Evolutionary conservation across 2,329 filamentous ascomycete species (phyloP).

Genomic region (Juglanconis oblonga): DNA sequence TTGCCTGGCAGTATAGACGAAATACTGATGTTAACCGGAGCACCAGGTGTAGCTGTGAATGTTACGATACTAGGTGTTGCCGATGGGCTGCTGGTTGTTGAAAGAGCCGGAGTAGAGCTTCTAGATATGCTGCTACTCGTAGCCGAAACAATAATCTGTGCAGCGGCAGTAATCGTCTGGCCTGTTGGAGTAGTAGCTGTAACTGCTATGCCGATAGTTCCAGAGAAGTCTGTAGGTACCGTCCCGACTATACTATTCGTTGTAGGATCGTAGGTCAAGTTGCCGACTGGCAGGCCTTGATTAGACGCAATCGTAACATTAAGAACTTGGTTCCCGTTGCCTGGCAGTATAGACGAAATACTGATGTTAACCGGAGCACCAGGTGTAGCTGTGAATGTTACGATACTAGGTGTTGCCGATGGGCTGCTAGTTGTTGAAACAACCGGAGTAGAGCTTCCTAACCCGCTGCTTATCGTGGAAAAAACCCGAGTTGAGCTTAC

Average conservation of each 20-base stretch:
- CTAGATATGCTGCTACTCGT: no score
- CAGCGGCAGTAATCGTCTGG: neutral
- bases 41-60: neutral
- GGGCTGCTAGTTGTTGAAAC: neutral
- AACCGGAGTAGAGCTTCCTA: no score
- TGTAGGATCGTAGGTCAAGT: neutral
- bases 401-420: neutral
- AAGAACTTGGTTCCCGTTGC: neutral
- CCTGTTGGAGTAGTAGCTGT: neutral
- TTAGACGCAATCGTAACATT: neutral
- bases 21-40: neutral
- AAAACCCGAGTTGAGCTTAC: no score
- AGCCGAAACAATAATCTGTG: neutral
- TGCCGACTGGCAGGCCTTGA: no score
- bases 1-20: neutral
- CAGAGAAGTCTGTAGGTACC: neutral
- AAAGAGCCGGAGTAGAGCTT: no score
- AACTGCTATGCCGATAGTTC: neutral
- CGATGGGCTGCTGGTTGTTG: neutral
- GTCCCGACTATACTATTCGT: neutral
- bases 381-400: neutral
- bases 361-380: neutral
- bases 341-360: neutral
- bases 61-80: neutral
- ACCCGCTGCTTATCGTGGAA: no score